Evolutionary conservation across 2,329 filamentous ascomycete species (phyloP).

Genomic region (Epichloe elymi): DNA sequence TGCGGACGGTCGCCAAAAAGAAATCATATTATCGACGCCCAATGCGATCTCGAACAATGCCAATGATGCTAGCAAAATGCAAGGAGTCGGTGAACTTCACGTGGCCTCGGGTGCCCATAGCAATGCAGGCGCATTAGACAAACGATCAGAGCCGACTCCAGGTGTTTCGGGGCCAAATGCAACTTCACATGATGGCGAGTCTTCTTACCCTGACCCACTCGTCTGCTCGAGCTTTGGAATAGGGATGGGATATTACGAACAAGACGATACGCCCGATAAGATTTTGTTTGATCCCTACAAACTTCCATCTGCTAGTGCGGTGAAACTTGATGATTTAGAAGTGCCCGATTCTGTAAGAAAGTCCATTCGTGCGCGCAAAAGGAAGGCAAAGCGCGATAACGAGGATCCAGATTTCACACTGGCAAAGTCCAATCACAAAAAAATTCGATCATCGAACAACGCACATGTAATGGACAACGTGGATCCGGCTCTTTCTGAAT

Average conservation of each 20-base stretch:
- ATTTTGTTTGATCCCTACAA: constrained; percentile 48
- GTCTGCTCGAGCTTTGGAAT: constrained; percentile 34
- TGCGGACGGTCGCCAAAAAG: constrained; percentile 2
- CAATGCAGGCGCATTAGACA: background rate
- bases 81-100: background rate
- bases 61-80: background rate
- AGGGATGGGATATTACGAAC: constrained; percentile 48
- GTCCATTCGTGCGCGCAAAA: constrained; percentile 38
- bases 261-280: constrained; percentile 41
- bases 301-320: constrained; percentile 31
- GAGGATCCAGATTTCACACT: constrained; percentile 41
- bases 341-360: constrained; percentile 43
- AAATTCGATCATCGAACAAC: constrained; percentile 16
- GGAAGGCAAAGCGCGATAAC: constrained; percentile 37
- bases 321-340: constrained; percentile 30
- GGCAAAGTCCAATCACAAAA: constrained; percentile 31
- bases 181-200: constrained; percentile 12
- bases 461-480: constrained; percentile 27
- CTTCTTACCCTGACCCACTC: constrained; percentile 37
- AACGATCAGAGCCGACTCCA: background rate
- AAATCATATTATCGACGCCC: background rate
- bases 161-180: background rate
- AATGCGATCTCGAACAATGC: background rate
- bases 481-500: constrained; percentile 40
- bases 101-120: background rate